phyloP scores from a whole-genome alignment of 257 asterid genomes.

The Fraxinus pennsylvanica region DNA sequence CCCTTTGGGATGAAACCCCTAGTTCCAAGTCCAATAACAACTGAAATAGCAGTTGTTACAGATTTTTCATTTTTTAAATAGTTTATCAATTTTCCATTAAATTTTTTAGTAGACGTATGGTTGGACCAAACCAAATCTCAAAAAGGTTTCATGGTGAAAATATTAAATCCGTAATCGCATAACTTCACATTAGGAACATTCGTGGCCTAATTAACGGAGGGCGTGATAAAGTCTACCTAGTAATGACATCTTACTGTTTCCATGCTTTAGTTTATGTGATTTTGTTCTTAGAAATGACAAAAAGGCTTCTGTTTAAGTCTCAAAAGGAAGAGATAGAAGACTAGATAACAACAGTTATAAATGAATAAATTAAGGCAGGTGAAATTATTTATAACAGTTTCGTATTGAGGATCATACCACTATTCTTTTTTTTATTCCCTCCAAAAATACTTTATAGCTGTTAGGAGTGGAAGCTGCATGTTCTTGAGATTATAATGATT shows the following conservation, averaged over 20 bases:
- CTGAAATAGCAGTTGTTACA: background rate
- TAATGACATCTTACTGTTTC: background rate
- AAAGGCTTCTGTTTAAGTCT: background rate
- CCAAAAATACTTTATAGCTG: background rate
- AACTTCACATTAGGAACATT: too few species aligned
- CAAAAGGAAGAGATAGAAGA: background rate
- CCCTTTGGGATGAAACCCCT: background rate
- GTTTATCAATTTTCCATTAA: too few species aligned
- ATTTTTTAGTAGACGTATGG: too few species aligned
- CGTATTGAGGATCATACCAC: background rate
- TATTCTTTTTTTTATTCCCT: background rate
- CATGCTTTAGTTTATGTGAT: background rate
- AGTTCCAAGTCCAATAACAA: background rate
- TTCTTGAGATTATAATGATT: conserved; percentile 36
- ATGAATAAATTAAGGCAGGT: background rate
- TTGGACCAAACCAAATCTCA: too few species aligned
- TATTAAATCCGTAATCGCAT: too few species aligned
- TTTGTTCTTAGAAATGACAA: background rate
- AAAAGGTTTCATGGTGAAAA: too few species aligned
- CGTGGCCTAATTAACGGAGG: background rate
- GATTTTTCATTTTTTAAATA: too few species aligned
- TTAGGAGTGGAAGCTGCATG: conserved; percentile 28
- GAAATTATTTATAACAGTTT: background rate
- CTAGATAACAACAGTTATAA: background rate
- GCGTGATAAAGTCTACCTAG: background rate